Percentiles rank a stretch among this genome's conserved stretches.
Conservation (phyloP, 768 basidiomycete species). For the Termitomyces sp. region DNA sequence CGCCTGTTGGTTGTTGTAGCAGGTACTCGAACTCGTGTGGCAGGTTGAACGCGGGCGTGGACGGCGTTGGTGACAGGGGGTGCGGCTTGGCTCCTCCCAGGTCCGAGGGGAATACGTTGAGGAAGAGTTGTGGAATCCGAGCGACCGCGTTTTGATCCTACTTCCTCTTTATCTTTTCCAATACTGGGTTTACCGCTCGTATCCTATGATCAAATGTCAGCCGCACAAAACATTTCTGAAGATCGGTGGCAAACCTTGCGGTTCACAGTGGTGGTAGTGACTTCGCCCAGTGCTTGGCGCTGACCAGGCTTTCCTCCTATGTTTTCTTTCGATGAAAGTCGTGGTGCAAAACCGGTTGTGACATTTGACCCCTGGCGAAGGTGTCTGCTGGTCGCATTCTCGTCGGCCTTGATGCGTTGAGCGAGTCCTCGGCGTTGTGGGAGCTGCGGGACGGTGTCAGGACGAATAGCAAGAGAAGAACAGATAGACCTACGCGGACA, state of each 20-base stretch:
- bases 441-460: constrained; percentile 32
- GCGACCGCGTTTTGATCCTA: constrained; percentile 56
- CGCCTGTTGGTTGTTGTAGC: constrained; percentile 25
- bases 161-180: constrained; percentile 68
- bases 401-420: constrained; percentile 69
- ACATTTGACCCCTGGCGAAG: constrained; percentile 54
- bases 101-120: constrained; percentile 67
- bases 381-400: constrained; percentile 70
- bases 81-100: constrained; percentile 41
- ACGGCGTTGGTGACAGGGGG: constrained; percentile 36
- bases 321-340: constrained; percentile 42
- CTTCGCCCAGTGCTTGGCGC: constrained; percentile 76
- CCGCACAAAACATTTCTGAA: constrained; percentile 2
- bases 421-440: constrained; percentile 62
- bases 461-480: constrained; percentile 11
- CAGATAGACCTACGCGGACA: constrained; percentile 43
- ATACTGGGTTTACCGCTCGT: constrained; percentile 36
- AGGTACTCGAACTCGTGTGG: constrained; percentile 23
- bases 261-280: constrained; percentile 72
- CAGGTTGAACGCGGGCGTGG: constrained; percentile 28
- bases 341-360: constrained; percentile 39
- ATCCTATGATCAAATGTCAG: constrained; percentile 32
- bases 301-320: constrained; percentile 48
- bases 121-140: constrained; percentile 58
- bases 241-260: constrained; percentile 47